Percentiles rank a stretch among this genome's conserved stretches.
phyloP scores from a whole-genome alignment of 148 eudicot species.

The Vaccinium corymbosum region DNA sequence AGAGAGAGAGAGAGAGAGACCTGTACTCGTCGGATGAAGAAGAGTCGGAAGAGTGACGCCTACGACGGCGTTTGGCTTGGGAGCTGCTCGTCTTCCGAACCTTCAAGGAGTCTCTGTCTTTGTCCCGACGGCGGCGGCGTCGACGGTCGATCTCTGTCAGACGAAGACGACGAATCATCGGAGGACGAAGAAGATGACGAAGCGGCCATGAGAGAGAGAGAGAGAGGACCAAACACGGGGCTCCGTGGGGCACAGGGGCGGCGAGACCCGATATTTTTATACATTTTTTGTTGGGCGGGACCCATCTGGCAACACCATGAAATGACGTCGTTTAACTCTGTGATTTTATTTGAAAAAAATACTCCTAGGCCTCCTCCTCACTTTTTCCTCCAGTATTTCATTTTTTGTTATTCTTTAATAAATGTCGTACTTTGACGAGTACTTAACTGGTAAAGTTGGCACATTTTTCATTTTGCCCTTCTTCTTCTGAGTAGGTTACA shows the following conservation, averaged over 20 bases:
- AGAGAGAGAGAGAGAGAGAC: slow-evolving; percentile 7
- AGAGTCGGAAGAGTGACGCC: slow-evolving; percentile 32
- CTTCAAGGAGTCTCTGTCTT: slow-evolving; percentile 27
- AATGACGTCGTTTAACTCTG: too few relatives aligned
- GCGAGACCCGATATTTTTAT: neutral
- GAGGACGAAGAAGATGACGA: slow-evolving; percentile 31
- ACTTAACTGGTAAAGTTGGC: too few relatives aligned
- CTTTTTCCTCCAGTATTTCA: too few relatives aligned
- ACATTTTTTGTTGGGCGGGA: neutral
- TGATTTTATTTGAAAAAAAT: too few relatives aligned
- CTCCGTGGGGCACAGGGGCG: neutral
- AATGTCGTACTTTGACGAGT: too few relatives aligned
- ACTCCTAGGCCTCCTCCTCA: too few relatives aligned
- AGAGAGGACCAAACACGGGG: neutral
- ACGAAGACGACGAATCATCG: slow-evolving; percentile 19
- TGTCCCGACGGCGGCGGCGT: slow-evolving; percentile 25
- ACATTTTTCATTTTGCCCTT: too few relatives aligned
- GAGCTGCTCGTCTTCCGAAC: slow-evolving; percentile 33
- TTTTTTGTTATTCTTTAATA: too few relatives aligned
- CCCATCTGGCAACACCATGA: too few relatives aligned
- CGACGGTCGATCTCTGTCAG: slow-evolving; percentile 25
- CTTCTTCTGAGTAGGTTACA: too few relatives aligned
- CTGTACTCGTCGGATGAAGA: slow-evolving; percentile 39
- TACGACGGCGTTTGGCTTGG: slow-evolving; percentile 37
- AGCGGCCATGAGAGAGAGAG: slow-evolving; percentile 31